Evolutionary conservation across 1,284 basidiomycete species (phyloP).

Genomic region (Boletus sp.): DNA sequence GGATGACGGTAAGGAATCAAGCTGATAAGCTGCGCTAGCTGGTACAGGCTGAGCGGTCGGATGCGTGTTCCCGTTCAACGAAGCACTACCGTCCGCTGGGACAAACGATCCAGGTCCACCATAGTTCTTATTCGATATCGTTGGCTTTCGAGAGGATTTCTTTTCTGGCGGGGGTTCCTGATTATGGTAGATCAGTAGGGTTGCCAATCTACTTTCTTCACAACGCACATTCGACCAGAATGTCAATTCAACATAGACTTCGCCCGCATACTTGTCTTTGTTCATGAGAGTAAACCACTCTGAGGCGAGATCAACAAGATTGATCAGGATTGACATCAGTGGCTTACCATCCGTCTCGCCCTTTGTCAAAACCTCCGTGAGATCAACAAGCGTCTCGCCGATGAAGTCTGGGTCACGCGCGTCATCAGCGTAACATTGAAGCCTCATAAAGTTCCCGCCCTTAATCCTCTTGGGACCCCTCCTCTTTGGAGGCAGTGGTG

Average conservation of each 20-base stretch:
- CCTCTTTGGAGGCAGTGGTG: slow-evolving; percentile 60
- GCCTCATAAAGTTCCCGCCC: slow-evolving; percentile 74
- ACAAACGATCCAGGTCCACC: slow-evolving; percentile 75
- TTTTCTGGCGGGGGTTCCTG: slow-evolving; percentile 75
- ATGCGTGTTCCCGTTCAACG: slow-evolving; percentile 24
- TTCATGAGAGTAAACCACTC: slow-evolving; percentile 92
- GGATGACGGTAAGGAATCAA: slow-evolving; percentile 56
- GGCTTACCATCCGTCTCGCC: slow-evolving; percentile 94
- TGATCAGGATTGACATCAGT: neutral
- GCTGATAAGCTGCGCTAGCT: slow-evolving; percentile 41
- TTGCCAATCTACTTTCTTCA: neutral
- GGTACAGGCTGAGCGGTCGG: slow-evolving; percentile 38
- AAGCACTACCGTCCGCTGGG: slow-evolving; percentile 46
- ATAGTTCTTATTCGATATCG: slow-evolving; percentile 59
- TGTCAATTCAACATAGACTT: slow-evolving; percentile 92
- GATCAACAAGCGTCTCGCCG: slow-evolving; percentile 85
- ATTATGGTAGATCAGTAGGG: slow-evolving; percentile 12
- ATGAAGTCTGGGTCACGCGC: slow-evolving; percentile 94
- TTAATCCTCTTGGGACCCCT: slow-evolving; percentile 58
- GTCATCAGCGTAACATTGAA: slow-evolving; percentile 95
- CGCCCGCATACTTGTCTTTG: slow-evolving; percentile 92
- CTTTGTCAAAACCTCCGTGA: slow-evolving; percentile 88
- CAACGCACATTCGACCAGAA: slow-evolving; percentile 92
- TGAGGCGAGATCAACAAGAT: slow-evolving; percentile 35
- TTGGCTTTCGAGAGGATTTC: slow-evolving; percentile 51